Base-by-base conservation (phyloP, 148 eudicot species). In the Limonium bicolor region DNA sequence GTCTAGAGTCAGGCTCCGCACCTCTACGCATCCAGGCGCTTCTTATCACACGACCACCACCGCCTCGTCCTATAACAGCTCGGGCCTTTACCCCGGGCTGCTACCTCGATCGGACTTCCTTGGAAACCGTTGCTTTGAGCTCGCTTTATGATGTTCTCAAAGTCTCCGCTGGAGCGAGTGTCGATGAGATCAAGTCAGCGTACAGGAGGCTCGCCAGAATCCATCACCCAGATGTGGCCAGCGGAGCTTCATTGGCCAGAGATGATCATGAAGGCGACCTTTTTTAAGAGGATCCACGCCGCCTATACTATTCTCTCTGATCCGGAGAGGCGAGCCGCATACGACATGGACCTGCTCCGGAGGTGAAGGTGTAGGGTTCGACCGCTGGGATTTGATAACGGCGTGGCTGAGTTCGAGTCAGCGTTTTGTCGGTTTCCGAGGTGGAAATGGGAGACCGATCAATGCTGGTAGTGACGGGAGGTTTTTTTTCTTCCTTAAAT, bases 391-490 rank as follows among this genome's bases (percentile, higher is more conserved):
- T 34, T 50, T 3, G 38, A 37, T 39, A 10, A 41, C 5, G 60
- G 55, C 3, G 3, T 50, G 0, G 62, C 65, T 10, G 42, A 14
- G 25, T 29, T 71, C 5, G 18, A 7, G 41, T 34, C 62, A 51
- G 37, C 53, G 21, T 63, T 40, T 31, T 25, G 50, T 18, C 31
- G 66, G 0, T 57, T 51, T 38, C 64, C 51, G 29, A 14, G 54
- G 41, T 68, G 73, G 31, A 73, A 68, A 47, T 81, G 85, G 92
- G 84, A 81, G 59, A 65, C 78, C 4, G 85, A 77, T 27, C 85
- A 81, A 60, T 80, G 90, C 55, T 80, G 84, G 90, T 79, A 42
- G 47, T 23, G 19, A n/a, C n/a, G n/a, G n/a, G n/a, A n/a, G n/a
- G n/a, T n/a, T n/a, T n/a, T n/a, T n/a, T n/a, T n/a, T n/a, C n/a